Conservation (phyloP, 2,329 filamentous ascomycete genomes). For the Paraconiothyrium sp. region DNA sequence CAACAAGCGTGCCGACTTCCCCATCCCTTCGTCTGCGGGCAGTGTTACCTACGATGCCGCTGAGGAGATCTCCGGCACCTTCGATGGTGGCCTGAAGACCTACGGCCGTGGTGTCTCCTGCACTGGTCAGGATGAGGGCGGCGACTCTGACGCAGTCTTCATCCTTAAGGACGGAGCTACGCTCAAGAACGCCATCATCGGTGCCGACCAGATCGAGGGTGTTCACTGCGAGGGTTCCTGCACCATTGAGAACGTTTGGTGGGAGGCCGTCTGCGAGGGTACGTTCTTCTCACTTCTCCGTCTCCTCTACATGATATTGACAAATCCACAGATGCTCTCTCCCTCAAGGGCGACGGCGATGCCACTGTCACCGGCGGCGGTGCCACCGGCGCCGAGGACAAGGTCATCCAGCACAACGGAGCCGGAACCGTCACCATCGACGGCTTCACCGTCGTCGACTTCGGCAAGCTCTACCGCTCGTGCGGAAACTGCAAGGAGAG, state of each 20-base stretch:
- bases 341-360: constrained; percentile 37
- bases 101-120: constrained; percentile 43
- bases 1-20: constrained; percentile 43
- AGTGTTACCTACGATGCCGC: constrained; percentile 32
- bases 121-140: constrained; percentile 53
- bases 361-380: constrained; percentile 49
- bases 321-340: constrained; percentile 30
- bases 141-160: constrained; percentile 59
- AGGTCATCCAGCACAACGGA: constrained; percentile 56
- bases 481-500: constrained; percentile 59
- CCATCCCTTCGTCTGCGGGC: constrained; percentile 45
- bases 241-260: constrained; percentile 58
- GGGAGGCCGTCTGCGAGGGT: constrained; percentile 53
- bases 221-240: constrained; percentile 62
- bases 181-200: constrained; percentile 63
- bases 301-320: background rate
- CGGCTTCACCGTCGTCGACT: constrained; percentile 40
- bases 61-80: constrained; percentile 27
- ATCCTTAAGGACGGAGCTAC: constrained; percentile 59
- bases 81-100: constrained; percentile 34
- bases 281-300: background rate
- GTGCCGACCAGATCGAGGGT: constrained; percentile 59
- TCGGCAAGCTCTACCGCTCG: constrained; percentile 52
- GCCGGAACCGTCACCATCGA: constrained; percentile 44
- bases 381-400: constrained; percentile 45